phyloP scores from a whole-genome alignment of 2,329 filamentous ascomycete species.

The Penicillium polonicum region DNA sequence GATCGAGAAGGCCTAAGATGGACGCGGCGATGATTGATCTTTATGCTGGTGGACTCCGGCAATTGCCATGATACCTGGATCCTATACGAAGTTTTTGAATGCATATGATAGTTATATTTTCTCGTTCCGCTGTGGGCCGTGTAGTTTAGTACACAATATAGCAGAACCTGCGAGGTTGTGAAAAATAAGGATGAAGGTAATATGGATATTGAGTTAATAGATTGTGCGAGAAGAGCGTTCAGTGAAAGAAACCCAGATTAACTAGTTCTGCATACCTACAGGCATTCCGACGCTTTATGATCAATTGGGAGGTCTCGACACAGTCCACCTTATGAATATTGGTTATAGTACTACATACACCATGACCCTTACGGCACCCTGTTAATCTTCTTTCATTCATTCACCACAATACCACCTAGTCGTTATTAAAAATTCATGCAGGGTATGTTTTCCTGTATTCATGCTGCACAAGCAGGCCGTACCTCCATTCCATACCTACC shows the following conservation, averaged over 20 bases:
- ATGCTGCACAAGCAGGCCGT: too few species aligned
- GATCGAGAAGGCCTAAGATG: slow-evolving; percentile 58
- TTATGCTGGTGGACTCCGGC: not conserved
- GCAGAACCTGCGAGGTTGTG: not conserved
- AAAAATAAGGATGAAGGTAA: too few species aligned
- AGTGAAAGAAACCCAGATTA: not conserved
- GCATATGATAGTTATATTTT: not conserved
- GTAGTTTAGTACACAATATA: not conserved
- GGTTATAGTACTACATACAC: too few species aligned
- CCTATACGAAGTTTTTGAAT: not conserved
- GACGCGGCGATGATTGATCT: not conserved
- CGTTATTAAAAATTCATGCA: too few species aligned
- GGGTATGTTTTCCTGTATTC: too few species aligned
- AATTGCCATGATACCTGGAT: not conserved
- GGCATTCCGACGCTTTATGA: not conserved
- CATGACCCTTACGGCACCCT: too few species aligned
- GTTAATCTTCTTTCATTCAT: too few species aligned
- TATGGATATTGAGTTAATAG: not conserved
- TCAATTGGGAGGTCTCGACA: not conserved
- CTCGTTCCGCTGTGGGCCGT: too few species aligned
- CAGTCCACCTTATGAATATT: not conserved
- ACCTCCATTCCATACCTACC: too few species aligned
- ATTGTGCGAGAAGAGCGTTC: not conserved
- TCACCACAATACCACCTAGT: too few species aligned
- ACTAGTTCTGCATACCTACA: too few species aligned